These are phyloP conservation scores for Globisporangium ultimum DNA, from an alignment of 352 stramenopile species.

Conservation along the genomic window DNA sequence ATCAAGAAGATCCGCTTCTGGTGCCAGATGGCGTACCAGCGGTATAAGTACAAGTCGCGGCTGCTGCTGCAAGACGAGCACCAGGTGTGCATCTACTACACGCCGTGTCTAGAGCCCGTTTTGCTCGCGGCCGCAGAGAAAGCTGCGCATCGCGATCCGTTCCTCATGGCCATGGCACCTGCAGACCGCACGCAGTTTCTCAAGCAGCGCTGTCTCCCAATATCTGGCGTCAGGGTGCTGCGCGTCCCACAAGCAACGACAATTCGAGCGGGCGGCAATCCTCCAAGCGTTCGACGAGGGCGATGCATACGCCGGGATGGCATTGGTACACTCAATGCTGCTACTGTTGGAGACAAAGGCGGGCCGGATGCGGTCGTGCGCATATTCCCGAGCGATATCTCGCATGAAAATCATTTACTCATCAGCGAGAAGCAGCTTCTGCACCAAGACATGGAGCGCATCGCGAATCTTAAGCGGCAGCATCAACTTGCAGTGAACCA, in stretches of 20 bases:
- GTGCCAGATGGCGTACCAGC: constrained; percentile 73
- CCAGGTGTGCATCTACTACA: constrained; percentile 79
- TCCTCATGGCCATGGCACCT: constrained; percentile 52
- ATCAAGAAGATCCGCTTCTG: constrained; percentile 79
- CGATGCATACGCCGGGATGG: no score
- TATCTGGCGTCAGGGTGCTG: constrained; percentile 58
- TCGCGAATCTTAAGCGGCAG: constrained; percentile 18
- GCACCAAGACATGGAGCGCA: constrained; percentile 45
- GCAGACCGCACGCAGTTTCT: constrained; percentile 42
- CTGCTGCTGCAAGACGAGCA: constrained; percentile 54
- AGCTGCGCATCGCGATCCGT: constrained; percentile 53
- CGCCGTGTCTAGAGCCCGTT: constrained; percentile 41
- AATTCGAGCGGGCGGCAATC: no score
- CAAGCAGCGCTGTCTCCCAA: constrained; percentile 32
- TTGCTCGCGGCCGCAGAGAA: constrained; percentile 51
- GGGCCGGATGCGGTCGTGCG: constrained; percentile 28
- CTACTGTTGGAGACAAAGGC: no score
- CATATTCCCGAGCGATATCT: constrained; percentile 43
- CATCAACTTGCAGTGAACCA: constrained; percentile 14
- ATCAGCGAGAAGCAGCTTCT: constrained; percentile 61
- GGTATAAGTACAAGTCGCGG: constrained; percentile 46
- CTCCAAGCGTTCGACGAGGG: constrained; percentile 17
- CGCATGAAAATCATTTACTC: constrained; percentile 45
- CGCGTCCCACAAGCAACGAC: constrained; percentile 20
- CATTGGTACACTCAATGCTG: no score